Percentiles rank a stretch among this genome's conserved stretches.
Conservation (phyloP, 148 eudicot species). For the Camellia sinensis region DNA sequence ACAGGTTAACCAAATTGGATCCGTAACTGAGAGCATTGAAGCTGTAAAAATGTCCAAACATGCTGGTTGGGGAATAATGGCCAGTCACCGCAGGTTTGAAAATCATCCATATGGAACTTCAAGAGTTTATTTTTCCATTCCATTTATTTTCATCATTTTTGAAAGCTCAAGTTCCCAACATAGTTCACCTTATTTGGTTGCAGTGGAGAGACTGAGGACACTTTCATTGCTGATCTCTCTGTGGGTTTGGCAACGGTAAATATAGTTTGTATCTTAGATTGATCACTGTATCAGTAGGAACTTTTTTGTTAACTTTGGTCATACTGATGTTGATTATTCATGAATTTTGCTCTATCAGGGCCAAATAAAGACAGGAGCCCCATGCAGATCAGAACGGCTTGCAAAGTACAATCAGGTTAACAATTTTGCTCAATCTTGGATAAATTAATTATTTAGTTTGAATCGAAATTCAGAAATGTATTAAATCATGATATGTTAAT, state of each 20-base stretch:
- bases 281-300: background rate
- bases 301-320: background rate
- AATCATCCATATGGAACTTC: background rate
- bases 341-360: slow-evolving; percentile 22
- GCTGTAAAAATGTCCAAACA: slow-evolving; percentile 92
- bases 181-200: slow-evolving; percentile 14
- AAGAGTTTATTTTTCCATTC: background rate
- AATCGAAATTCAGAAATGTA: background rate
- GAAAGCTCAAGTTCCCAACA: slow-evolving; percentile 8
- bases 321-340: slow-evolving; percentile 6
- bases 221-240: slow-evolving; percentile 96
- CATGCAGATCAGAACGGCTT: slow-evolving; percentile 35
- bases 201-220: slow-evolving; percentile 98
- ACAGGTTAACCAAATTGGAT: slow-evolving; percentile 96
- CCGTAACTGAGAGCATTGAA: slow-evolving; percentile 96
- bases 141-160: background rate
- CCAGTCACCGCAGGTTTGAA: slow-evolving; percentile 88
- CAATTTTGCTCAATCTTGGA: background rate
- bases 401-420: slow-evolving; percentile 35
- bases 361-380: slow-evolving; percentile 36
- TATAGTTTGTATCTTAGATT: background rate
- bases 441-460: background rate
- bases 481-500: background rate
- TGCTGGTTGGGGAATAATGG: slow-evolving; percentile 99
- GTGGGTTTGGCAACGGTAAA: slow-evolving; percentile 96